phyloP scores from a whole-genome alignment of 208 protist genomes.

The Crithidia sp. region DNA sequence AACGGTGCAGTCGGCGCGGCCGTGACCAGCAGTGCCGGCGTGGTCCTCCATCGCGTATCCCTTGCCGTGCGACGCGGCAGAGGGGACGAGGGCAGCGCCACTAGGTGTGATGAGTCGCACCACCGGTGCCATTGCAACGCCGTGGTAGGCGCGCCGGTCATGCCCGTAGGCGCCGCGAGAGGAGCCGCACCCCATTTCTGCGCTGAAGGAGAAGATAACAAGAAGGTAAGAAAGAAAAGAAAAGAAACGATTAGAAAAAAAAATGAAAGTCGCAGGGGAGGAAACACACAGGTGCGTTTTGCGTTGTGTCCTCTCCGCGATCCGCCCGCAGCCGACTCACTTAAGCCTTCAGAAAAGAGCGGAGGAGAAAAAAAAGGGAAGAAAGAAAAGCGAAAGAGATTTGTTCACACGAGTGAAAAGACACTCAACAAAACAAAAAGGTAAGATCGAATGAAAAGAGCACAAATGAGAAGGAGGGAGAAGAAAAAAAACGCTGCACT shows the following conservation, averaged over 20 bases:
- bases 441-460: neutral
- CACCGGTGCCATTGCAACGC: slow-evolving; percentile 6
- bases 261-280: neutral
- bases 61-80: neutral
- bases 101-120: neutral
- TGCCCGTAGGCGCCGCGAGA: slow-evolving; percentile 3
- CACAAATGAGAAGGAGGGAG: neutral
- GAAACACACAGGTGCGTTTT: too few species aligned
- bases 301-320: too few species aligned
- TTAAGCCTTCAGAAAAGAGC: neutral
- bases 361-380: slow-evolving; percentile 13
- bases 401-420: too few species aligned
- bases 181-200: slow-evolving; percentile 14
- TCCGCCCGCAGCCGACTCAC: too few species aligned
- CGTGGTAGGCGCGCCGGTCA: slow-evolving; percentile 22
- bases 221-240: neutral
- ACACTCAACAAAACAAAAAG: neutral
- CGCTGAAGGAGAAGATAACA: neutral
- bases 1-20: neutral
- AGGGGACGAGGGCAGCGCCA: neutral
- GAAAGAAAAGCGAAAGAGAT: neutral
- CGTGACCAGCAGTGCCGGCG: neutral
- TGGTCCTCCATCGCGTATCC: neutral
- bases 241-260: neutral
- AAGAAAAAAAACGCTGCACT: neutral